Evolutionary conservation across 352 stramenopile species (phyloP).

Genomic region (Globisporangium rhizosaccharum): DNA sequence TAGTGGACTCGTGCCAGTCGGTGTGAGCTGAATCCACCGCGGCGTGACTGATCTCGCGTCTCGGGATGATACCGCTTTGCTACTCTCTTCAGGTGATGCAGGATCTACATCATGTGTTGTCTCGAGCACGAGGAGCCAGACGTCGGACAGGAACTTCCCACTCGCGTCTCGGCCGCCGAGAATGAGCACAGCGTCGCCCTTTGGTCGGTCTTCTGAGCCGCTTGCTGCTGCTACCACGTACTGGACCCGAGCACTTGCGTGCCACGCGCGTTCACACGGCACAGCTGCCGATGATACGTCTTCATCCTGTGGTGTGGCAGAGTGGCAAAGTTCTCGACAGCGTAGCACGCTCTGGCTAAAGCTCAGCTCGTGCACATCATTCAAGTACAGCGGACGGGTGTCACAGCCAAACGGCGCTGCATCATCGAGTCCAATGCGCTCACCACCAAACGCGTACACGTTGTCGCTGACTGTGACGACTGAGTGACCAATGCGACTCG

Average conservation of each 20-base stretch:
- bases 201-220: conserved; percentile 11
- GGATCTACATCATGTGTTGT: not conserved
- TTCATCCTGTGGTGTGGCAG: conserved; percentile 1
- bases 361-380: conserved; percentile 39
- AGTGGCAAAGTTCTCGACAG: conserved; percentile 22
- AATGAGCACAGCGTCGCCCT: conserved; percentile 33
- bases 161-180: conserved; percentile 36
- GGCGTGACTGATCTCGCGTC: not conserved
- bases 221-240: conserved; percentile 2
- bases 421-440: conserved; percentile 12
- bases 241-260: conserved; percentile 25
- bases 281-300: not conserved
- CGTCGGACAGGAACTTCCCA: conserved; percentile 31
- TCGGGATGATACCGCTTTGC: not conserved
- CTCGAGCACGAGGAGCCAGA: conserved; percentile 38
- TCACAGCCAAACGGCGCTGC: not conserved
- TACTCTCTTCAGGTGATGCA: not conserved
- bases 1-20: conserved; percentile 41
- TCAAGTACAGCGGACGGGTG: conserved; percentile 7
- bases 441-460: conserved; percentile 56
- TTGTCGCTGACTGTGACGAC: conserved; percentile 31
- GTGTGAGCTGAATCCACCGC: conserved; percentile 36
- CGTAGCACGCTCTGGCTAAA: conserved; percentile 32
- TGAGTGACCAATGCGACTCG: conserved; percentile 47
- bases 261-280: conserved; percentile 36